Percentiles rank a stretch among this genome's conserved stretches.
phyloP scores from a whole-genome alignment of 139 green algal species.

The Marvania coccoides region DNA sequence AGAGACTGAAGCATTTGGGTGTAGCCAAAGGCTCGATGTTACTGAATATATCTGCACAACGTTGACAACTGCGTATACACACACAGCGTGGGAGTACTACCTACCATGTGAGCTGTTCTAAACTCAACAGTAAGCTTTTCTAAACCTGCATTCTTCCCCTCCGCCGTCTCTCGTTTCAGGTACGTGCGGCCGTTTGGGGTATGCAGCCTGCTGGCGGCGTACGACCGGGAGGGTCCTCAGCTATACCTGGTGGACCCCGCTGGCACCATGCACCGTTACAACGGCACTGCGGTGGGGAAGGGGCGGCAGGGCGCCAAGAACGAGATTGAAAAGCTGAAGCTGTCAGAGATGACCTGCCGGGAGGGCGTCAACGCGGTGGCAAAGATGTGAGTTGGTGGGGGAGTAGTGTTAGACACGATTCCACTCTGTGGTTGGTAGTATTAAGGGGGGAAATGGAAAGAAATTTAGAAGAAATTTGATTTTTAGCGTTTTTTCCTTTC shows the following conservation, averaged over 20 bases:
- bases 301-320: conserved; percentile 91
- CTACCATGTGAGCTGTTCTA: neutral
- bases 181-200: conserved; percentile 69
- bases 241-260: conserved; percentile 89
- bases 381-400: conserved; percentile 66
- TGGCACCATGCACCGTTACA: conserved; percentile 74
- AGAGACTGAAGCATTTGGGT: too few relatives aligned
- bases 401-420: neutral
- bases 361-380: conserved; percentile 85
- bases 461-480: neutral
- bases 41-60: too few relatives aligned
- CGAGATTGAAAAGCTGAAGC: conserved; percentile 96
- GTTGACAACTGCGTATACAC: too few relatives aligned
- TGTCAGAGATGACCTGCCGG: conserved; percentile 79
- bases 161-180: neutral
- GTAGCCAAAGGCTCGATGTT: too few relatives aligned
- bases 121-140: neutral
- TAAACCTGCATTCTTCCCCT: neutral
- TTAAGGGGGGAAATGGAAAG: too few relatives aligned
- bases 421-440: too few relatives aligned
- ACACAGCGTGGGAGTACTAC: too few relatives aligned
- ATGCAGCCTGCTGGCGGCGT: conserved; percentile 66
- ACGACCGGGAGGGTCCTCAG: conserved; percentile 76
- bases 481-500: neutral
- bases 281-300: conserved; percentile 93